Evolutionary conservation across 371 early-diverging fungal species (phyloP), one percentile per base, ranked within the genome.

Genomic region (Mortierella sp.): DNA sequence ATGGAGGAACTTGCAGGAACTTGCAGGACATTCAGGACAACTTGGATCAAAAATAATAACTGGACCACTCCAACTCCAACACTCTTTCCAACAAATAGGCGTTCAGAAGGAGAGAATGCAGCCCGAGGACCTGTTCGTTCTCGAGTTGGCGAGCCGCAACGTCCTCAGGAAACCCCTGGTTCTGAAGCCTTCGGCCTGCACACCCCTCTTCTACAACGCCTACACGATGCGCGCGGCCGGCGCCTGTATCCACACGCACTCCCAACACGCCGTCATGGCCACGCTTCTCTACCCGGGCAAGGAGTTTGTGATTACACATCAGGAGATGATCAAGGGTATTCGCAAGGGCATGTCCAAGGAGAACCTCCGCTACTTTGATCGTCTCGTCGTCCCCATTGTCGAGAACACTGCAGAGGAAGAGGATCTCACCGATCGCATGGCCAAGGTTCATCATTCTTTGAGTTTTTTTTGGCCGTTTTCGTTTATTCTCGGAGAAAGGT

Each of bases 311-410:
- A 96, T 99, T 65, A 95, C 96, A 13, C 96, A 98, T 83, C 98
- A 97, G 87, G 99, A 99, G 85, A 98, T 98, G 98, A 99, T 99
- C 87, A 99, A 99, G 88, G 99, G 99, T 14, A 99, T 99, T 71
- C 89, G 95, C 50, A 90, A 91, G 64, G 98, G 97, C 4, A 89
- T 91, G 40, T 86, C 90, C 29, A 87, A 89, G 61, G 85, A 88
- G 2, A 92, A 90, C 77, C 85, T 92, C 43, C 72, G 89, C 40
- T 97, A 95, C 79, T 94, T 92, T 84, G 97, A 98, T 79, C 94
- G 87, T n/a, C 88, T 98, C 40, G 91, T 93, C 2, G 96, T 99
- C 1, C 99, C 99, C 3, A 98, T 99, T 76, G 93, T 98, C 24
- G 98, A 99, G 80, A 99, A 98, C 86, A 97, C 97, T 34, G 95